phyloP scores from a whole-genome alignment of 2,329 filamentous ascomycete genomes.

The Xylaria sp. region DNA sequence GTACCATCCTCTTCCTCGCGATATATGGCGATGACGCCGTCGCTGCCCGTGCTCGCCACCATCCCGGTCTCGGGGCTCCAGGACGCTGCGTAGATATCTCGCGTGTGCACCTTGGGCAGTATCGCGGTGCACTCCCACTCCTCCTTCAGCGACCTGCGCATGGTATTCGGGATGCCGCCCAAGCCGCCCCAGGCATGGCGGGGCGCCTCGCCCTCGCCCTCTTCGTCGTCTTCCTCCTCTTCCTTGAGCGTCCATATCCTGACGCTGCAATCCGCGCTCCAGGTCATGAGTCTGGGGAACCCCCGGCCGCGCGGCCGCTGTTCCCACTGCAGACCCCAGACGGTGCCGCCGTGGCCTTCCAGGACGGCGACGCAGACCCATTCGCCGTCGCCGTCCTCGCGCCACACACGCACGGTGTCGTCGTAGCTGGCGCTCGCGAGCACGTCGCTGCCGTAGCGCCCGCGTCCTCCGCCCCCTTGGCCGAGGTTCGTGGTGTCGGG shows the following conservation, averaged over 20 bases:
- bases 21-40: slow-evolving; percentile 81
- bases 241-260: slow-evolving; percentile 75
- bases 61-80: slow-evolving; percentile 81
- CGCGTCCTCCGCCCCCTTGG: slow-evolving; percentile 45
- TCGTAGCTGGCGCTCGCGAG: slow-evolving; percentile 94
- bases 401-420: slow-evolving; percentile 85
- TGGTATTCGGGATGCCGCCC: slow-evolving; percentile 82
- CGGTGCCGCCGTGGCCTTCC: slow-evolving; percentile 79
- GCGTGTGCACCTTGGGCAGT: slow-evolving; percentile 75
- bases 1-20: slow-evolving; percentile 53
- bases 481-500: slow-evolving; percentile 66
- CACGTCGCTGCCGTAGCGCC: slow-evolving; percentile 65
- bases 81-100: slow-evolving; percentile 80
- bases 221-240: slow-evolving; percentile 53
- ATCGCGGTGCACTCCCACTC: slow-evolving; percentile 78
- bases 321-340: slow-evolving; percentile 86
- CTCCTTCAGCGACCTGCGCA: slow-evolving; percentile 77
- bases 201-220: slow-evolving; percentile 32
- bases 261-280: slow-evolving; percentile 80
- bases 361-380: slow-evolving; percentile 89
- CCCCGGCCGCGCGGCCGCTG: slow-evolving; percentile 42
- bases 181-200: slow-evolving; percentile 46
- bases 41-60: slow-evolving; percentile 86
- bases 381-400: slow-evolving; percentile 84
- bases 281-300: slow-evolving; percentile 73